These are phyloP conservation scores for Colletotrichum aenigma DNA, from an alignment of 2,329 filamentous ascomycete species.

Conservation along the genomic window DNA sequence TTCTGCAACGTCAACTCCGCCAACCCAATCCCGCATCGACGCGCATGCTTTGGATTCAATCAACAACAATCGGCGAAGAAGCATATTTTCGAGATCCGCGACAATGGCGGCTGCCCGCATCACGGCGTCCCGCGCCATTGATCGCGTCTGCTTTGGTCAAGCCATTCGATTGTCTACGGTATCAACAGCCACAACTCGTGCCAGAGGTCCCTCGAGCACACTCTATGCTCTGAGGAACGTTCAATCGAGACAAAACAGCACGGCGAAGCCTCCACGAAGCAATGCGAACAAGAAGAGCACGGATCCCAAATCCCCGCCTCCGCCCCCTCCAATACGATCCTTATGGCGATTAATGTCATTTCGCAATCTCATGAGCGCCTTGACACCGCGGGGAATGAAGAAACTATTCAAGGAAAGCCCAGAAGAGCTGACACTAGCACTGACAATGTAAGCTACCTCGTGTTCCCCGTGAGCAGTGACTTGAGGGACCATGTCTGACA, in stretches of 20 bases:
- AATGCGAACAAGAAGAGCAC: conserved; percentile 21
- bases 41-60: not conserved
- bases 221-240: not conserved
- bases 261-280: not conserved
- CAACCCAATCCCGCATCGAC: not conserved
- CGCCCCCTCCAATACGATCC: conserved; percentile 25
- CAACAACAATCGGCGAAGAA: not conserved
- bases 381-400: conserved; percentile 41
- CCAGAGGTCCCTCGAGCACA: not conserved
- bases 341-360: conserved; percentile 37
- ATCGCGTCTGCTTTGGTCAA: not conserved
- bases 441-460: conserved; percentile 41
- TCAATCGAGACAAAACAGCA: conserved; percentile 4
- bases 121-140: conserved; percentile 1
- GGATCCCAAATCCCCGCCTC: conserved; percentile 25
- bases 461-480: not conserved
- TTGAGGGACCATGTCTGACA: conserved; percentile 23
- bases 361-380: conserved; percentile 37
- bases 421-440: conserved; percentile 45
- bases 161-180: not conserved
- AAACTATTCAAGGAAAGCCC: conserved; percentile 45
- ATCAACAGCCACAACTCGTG: not conserved
- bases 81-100: not conserved
- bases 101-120: conserved; percentile 17
- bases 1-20: not conserved